phyloP scores from a whole-genome alignment of 495 filamentous ascomycete genomes.

The Ascodesmis nigricans region DNA sequence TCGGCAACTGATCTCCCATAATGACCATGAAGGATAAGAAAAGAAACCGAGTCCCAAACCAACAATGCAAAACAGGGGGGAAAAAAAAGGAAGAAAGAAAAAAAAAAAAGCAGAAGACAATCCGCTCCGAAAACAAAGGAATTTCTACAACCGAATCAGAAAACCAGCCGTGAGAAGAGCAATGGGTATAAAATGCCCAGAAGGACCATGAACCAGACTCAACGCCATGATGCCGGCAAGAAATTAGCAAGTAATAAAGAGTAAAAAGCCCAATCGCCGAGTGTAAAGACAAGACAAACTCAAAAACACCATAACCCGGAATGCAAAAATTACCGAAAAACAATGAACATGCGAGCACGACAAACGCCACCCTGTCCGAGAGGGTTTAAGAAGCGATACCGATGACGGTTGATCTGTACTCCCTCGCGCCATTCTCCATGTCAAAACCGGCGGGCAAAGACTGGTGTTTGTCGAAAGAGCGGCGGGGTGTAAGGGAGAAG shows the following conservation, averaged over 20 bases:
- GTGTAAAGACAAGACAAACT: too few species aligned
- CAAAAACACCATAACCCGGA: conserved; percentile 1
- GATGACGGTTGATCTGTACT: conserved; percentile 11
- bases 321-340: not conserved
- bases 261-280: too few species aligned
- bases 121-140: too few species aligned
- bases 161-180: conserved; percentile 1
- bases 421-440: conserved; percentile 12
- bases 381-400: not conserved
- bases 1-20: conserved; percentile 1
- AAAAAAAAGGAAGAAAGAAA: conserved; percentile 6
- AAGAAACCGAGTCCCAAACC: conserved; percentile 2
- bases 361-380: conserved; percentile 1
- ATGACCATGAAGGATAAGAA: conserved; percentile 7
- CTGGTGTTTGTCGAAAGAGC: not conserved
- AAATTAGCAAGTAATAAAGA: too few species aligned
- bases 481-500: conserved; percentile 4
- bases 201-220: conserved; percentile 6
- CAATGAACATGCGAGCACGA: not conserved
- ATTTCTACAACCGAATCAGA: conserved; percentile 1
- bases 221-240: conserved; percentile 5
- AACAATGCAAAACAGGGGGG: conserved; percentile 1
- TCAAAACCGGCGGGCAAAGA: conserved; percentile 9
- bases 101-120: conserved; percentile 8
- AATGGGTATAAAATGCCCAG: conserved; percentile 2